Percentiles rank a stretch among this genome's conserved stretches.
phyloP scores from a whole-genome alignment of 768 basidiomycete genomes.

The Steccherinum ochraceum region DNA sequence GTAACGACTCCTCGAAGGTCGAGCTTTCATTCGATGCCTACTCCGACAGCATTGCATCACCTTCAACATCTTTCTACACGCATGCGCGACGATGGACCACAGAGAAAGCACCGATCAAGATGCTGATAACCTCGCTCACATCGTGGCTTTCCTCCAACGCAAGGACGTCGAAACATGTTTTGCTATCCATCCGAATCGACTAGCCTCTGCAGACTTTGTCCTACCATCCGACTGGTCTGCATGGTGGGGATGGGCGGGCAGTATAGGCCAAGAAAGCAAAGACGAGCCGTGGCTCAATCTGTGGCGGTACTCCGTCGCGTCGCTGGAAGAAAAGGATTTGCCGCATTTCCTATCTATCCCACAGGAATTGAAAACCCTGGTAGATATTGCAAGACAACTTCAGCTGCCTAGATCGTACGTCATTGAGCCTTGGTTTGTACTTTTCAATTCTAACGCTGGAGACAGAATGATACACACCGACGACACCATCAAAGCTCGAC shows the following conservation, averaged over 20 bases:
- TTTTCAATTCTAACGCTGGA: not conserved
- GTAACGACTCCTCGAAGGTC: too few relatives aligned
- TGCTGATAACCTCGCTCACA: too few relatives aligned
- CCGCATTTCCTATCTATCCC: slow-evolving; percentile 9
- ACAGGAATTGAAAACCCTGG: slow-evolving; percentile 5
- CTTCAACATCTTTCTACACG: too few relatives aligned
- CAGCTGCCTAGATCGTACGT: not conserved
- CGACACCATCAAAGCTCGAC: not conserved
- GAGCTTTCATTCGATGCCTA: too few relatives aligned
- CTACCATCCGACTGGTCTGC: slow-evolving; percentile 13
- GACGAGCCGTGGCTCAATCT: slow-evolving; percentile 13
- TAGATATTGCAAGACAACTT: slow-evolving; percentile 10
- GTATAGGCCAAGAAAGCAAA: not conserved
- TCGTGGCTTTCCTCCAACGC: slow-evolving; percentile 2
- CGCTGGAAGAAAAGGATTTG: not conserved
- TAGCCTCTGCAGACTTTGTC: slow-evolving; percentile 3
- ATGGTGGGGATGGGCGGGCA: slow-evolving; percentile 23
- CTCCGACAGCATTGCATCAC: too few relatives aligned
- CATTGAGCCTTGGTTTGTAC: not conserved
- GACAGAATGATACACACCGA: not conserved
- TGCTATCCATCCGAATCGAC: slow-evolving; percentile 12
- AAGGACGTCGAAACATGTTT: slow-evolving; percentile 3
- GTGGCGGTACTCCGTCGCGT: slow-evolving; percentile 10
- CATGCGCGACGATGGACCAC: too few relatives aligned
- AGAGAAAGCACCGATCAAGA: too few relatives aligned